Percentiles rank a stretch among this genome's conserved stretches.
Conservation (phyloP, 2,329 filamentous ascomycete species). For the Gnomoniopsis smithogilvyi region DNA sequence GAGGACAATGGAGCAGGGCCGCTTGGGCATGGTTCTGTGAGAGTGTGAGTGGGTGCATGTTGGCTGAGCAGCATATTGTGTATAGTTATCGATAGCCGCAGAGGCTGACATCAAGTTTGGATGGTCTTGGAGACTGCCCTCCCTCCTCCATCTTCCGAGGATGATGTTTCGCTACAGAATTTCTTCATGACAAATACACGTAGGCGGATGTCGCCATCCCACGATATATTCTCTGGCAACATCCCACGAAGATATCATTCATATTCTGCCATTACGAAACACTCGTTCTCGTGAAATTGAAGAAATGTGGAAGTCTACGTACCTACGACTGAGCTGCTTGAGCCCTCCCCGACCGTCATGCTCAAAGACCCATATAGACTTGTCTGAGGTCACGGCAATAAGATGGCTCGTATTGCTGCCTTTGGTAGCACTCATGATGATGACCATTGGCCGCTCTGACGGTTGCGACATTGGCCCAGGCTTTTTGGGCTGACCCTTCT, state of each 20-base stretch:
- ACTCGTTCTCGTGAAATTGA: too few species aligned
- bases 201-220: too few species aligned
- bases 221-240: too few species aligned
- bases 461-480: constrained; percentile 5
- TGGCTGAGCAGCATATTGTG: neutral
- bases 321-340: constrained; percentile 70
- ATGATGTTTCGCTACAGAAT: neutral
- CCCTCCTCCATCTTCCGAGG: neutral
- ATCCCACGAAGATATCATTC: too few species aligned
- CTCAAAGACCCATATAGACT: constrained; percentile 79
- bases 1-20: constrained; percentile 73
- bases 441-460: constrained; percentile 46
- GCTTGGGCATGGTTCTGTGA: constrained; percentile 78
- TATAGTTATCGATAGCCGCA: neutral
- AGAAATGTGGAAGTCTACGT: constrained; percentile 20
- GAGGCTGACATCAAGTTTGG: constrained; percentile 7
- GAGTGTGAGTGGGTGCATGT: constrained; percentile 30
- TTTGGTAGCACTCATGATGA: constrained; percentile 61
- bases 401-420: constrained; percentile 66
- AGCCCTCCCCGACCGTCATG: constrained; percentile 60
- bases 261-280: too few species aligned
- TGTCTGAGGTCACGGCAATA: constrained; percentile 84
- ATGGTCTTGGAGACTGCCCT: neutral
- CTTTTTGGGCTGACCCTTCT: constrained; percentile 19
- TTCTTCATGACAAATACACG: too few species aligned